Evolutionary conservation across 1,284 basidiomycete species (phyloP), one percentile per base, ranked within the genome.

Genomic region (Gymnopus androsaceus): DNA sequence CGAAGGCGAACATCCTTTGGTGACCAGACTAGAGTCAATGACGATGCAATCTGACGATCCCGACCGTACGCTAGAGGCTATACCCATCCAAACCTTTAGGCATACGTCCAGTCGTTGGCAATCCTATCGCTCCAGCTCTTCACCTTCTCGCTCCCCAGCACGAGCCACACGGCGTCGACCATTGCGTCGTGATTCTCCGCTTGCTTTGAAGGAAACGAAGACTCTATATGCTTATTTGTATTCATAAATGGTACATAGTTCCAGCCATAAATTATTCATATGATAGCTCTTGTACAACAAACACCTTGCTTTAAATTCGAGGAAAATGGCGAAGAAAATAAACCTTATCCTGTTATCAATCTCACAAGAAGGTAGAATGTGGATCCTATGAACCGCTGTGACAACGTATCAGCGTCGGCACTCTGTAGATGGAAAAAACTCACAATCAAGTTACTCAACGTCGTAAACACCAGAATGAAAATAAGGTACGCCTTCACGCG

Each of bases 391-490:
- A 80, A 79, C 49, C 79, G 73, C 79, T 81, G 55, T 12, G 51
- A 27, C 19, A 51, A 55, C 17, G 27, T 30, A 45, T 41, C 45
- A 34, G 34, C 14, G 41, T 21, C 30, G 58, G 40, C 31, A 30
- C 17, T 51, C 57, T n/a, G 50, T 41, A 34, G 56, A 37, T 12
- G 34, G 9, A 12, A 19, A 38, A 49, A 15, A 70, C 78, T 59
- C 61, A 81, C 79, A 61, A 90, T 83, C 51, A 79, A 70, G 64
- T 88, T 91, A 15, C 85, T 87, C 55, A 91, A 78, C 2, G 89
- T 88, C 19, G 91, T 90, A 64, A 93, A 92, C 15, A 81, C 78
- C 28, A 94, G 79, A 59, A 94, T 86, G 68, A 92, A 90, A 14
- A 85, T 80, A 72, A 94, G 78, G 67, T 93, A 92, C n/a, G 73